Evolutionary conservation across 768 basidiomycete genomes (phyloP).

Genomic region (Flagelloscypha sp.): DNA sequence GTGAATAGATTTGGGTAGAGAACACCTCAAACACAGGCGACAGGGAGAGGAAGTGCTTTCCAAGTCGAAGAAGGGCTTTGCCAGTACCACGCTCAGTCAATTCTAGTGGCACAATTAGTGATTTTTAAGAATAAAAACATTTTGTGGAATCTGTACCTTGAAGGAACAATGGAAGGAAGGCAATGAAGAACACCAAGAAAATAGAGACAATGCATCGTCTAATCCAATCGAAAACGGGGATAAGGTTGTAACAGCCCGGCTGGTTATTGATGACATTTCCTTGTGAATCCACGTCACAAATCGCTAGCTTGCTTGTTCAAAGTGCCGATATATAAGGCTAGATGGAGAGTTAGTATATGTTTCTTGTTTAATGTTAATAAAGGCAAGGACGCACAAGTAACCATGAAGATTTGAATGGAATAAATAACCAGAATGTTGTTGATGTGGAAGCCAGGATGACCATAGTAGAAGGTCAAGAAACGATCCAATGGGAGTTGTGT

Average conservation of each 20-base stretch:
- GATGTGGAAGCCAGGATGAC: constrained; percentile 99
- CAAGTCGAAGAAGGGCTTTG: constrained; percentile 83
- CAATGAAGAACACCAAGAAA: constrained; percentile 97
- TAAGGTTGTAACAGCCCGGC: constrained; percentile 88
- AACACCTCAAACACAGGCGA: constrained; percentile 98
- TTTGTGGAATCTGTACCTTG: too few relatives aligned
- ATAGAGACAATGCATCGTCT: constrained; percentile 94
- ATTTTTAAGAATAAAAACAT: constrained; percentile 13
- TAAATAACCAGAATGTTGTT: constrained; percentile 99
- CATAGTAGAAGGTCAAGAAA: constrained; percentile 99
- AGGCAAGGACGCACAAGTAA: constrained; percentile 58
- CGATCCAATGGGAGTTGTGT: constrained; percentile 97
- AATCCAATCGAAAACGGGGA: constrained; percentile 94
- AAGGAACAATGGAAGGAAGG: constrained; percentile 89
- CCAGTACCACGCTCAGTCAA: constrained; percentile 91
- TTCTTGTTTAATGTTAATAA: too few relatives aligned
- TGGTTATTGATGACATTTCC: constrained; percentile 73
- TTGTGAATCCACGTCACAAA: too few relatives aligned
- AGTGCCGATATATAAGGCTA: constrained; percentile 93
- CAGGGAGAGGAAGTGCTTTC: constrained; percentile 89
- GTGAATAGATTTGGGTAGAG: constrained; percentile 95
- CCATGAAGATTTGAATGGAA: constrained; percentile 91
- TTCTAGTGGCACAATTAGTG: constrained; percentile 41
- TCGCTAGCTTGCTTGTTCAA: constrained; percentile 69
- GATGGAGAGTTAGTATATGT: too few relatives aligned